Conservation (phyloP, 345 rosid species). For the Gossypium ekmanianum region DNA sequence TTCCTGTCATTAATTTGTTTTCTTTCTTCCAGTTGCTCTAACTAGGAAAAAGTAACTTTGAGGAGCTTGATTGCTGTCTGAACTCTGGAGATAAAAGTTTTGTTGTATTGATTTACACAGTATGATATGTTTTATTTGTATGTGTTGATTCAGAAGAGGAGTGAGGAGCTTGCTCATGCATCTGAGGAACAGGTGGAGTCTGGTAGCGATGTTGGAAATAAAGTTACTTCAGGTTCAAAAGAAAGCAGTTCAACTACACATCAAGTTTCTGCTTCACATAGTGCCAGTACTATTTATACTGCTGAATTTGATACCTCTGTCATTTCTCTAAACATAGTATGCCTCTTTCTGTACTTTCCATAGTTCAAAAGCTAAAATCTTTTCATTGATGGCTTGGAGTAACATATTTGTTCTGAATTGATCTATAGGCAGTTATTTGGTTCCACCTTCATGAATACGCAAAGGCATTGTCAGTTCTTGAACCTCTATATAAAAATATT, state of each 20-base stretch:
- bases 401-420: constrained; percentile 22
- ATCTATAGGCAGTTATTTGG: constrained; percentile 42
- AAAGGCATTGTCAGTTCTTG: background rate
- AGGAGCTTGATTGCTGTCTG: background rate
- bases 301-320: constrained; percentile 80
- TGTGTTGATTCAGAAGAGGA: constrained; percentile 51
- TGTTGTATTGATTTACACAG: background rate
- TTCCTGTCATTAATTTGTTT: background rate
- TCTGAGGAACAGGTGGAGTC: constrained; percentile 64
- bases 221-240: constrained; percentile 48
- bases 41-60: background rate
- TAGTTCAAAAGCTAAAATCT: background rate
- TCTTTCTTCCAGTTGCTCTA: background rate
- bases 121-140: background rate
- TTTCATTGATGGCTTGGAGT: constrained; percentile 7
- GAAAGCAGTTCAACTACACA: constrained; percentile 35
- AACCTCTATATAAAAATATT: constrained; percentile 2
- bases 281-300: constrained; percentile 36
- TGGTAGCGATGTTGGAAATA: constrained; percentile 40
- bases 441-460: constrained; percentile 51
- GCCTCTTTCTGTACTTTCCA: constrained; percentile 21
- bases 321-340: constrained; percentile 72
- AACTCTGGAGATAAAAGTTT: background rate
- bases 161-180: constrained; percentile 63
- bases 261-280: constrained; percentile 34